phyloP scores from a whole-genome alignment of 2,329 filamentous ascomycete species.

The Pyricularia sp. region DNA sequence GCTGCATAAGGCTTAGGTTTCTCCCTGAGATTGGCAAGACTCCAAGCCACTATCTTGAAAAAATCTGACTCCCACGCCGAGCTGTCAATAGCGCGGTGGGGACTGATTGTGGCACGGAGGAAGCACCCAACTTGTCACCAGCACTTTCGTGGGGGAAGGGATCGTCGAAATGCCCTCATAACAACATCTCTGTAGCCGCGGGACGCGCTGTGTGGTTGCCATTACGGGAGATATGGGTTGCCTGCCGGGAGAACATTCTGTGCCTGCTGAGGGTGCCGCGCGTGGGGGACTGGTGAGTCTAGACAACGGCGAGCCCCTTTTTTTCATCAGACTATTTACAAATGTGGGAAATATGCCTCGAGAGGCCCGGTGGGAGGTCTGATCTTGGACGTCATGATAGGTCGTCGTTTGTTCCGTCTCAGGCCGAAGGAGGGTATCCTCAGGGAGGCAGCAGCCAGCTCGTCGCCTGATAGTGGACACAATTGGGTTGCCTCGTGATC shows the following conservation, averaged over 20 bases:
- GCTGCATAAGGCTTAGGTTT: background rate
- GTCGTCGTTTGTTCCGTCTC: background rate
- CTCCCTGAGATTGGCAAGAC: background rate
- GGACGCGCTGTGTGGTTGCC: background rate
- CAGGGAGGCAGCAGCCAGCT: background rate
- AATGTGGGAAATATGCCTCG: background rate
- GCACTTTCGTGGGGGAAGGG: background rate
- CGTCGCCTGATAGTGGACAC: background rate
- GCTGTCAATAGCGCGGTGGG: background rate
- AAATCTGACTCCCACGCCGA: background rate
- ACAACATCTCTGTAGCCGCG: background rate
- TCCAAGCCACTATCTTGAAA: background rate
- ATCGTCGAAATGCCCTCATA: background rate
- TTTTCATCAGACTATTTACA: background rate
- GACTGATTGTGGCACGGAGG: background rate
- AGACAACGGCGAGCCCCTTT: background rate
- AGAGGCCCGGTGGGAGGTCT: background rate
- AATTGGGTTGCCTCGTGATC: background rate
- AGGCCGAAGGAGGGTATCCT: background rate
- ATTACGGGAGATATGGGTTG: too few relatives aligned
- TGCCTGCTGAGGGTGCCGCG: background rate
- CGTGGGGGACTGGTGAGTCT: background rate
- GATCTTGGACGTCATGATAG: background rate
- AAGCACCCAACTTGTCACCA: background rate
- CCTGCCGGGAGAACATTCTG: too few relatives aligned